Percentiles rank a stretch among this genome's conserved stretches.
Conservation (phyloP, 192 early-diverging fungal genomes). For the Chytriomyces sp. region DNA sequence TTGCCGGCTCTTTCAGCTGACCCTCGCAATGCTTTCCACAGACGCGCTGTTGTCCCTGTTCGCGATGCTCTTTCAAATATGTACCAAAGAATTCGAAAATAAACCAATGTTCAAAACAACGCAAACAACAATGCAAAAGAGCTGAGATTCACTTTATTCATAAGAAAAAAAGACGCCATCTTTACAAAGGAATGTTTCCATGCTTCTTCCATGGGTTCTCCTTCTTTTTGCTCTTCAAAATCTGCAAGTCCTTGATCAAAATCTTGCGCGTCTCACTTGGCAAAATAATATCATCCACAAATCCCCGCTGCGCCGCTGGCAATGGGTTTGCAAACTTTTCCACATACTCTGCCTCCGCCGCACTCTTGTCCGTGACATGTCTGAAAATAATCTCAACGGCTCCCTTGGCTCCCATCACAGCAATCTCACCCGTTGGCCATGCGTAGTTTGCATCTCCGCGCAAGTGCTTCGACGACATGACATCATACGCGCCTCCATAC, state of each 20-base stretch:
- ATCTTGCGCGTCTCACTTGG: slow-evolving; percentile 74
- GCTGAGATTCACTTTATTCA: no score
- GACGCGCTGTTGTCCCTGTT: slow-evolving; percentile 9
- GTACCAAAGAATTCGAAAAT: background rate
- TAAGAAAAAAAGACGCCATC: no score
- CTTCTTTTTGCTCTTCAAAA: slow-evolving; percentile 77
- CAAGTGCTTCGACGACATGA: slow-evolving; percentile 96
- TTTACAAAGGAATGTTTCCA: slow-evolving; percentile 88
- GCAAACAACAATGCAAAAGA: background rate
- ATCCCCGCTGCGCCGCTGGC: slow-evolving; percentile 88
- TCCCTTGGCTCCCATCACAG: slow-evolving; percentile 97
- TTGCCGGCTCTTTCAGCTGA: background rate
- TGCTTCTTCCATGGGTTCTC: slow-evolving; percentile 90
- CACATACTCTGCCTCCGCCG: slow-evolving; percentile 86
- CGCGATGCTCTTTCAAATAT: background rate
- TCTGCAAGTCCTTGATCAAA: slow-evolving; percentile 87
- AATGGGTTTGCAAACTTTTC: slow-evolving; percentile 92
- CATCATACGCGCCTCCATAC: slow-evolving; percentile 96
- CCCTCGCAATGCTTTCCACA: background rate
- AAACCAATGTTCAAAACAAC: background rate
- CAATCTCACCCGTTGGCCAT: slow-evolving; percentile 97
- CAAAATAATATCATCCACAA: slow-evolving; percentile 58
- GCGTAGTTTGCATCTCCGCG: slow-evolving; percentile 89
- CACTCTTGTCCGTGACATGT: slow-evolving; percentile 55
- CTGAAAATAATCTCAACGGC: slow-evolving; percentile 97